Percentiles rank a stretch among this genome's conserved stretches.
Evolutionary conservation across 148 eudicot species (phyloP).

Genomic region (Fagopyrum tataricum): DNA sequence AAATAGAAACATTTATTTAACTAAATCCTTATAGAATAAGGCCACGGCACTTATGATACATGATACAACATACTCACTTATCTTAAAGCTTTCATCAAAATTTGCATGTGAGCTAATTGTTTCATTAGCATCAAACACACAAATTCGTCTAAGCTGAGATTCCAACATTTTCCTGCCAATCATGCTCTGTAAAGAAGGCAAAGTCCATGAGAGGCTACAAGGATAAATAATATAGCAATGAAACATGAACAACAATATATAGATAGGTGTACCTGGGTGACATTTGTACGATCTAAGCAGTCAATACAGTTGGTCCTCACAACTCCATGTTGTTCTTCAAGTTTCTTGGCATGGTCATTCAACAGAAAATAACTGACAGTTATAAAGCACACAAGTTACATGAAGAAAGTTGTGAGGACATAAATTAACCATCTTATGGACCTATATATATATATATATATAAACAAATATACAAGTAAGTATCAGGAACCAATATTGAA

Average conservation of each 20-base stretch:
- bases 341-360: slow-evolving; percentile 75
- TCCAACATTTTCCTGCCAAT: slow-evolving; percentile 91
- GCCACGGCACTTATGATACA: background rate
- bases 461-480: too few species aligned
- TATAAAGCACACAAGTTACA: slow-evolving; percentile 8
- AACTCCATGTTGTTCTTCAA: slow-evolving; percentile 77
- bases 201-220: background rate
- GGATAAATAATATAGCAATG: background rate
- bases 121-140: slow-evolving; percentile 79
- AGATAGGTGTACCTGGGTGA: slow-evolving; percentile 60
- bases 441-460: background rate
- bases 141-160: slow-evolving; percentile 72
- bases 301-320: slow-evolving; percentile 94
- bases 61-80: slow-evolving; percentile 39
- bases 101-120: slow-evolving; percentile 67
- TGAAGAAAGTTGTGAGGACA: background rate
- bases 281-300: slow-evolving; percentile 98
- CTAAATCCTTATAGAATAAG: background rate
- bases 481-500: background rate
- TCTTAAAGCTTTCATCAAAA: slow-evolving; percentile 76
- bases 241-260: background rate
- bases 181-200: slow-evolving; percentile 61
- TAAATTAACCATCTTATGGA: background rate
- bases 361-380: slow-evolving; percentile 69
- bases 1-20: background rate